phyloP scores from a whole-genome alignment of 345 rosid genomes.

The Salix koriyanagi region DNA sequence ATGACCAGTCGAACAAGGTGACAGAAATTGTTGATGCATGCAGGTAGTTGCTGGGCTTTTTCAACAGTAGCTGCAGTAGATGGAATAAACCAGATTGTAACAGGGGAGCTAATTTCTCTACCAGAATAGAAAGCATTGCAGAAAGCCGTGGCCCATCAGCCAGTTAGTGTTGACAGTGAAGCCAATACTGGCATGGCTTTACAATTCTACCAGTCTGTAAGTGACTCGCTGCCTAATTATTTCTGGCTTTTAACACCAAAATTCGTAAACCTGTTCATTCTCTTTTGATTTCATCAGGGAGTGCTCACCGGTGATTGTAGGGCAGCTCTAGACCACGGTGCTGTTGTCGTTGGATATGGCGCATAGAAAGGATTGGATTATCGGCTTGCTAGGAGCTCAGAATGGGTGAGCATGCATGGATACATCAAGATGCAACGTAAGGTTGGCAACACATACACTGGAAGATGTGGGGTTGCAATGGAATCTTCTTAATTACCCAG shows the following conservation, averaged over 20 bases:
- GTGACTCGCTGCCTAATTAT: background rate
- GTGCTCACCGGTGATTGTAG: constrained; percentile 28
- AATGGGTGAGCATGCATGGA: constrained; percentile 20
- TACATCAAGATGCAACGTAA: constrained; percentile 24
- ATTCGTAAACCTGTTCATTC: background rate
- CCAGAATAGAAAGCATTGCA: constrained; percentile 9
- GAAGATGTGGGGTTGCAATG: constrained; percentile 30
- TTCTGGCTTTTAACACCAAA: background rate
- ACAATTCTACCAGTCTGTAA: constrained; percentile 19
- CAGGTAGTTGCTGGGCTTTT: constrained; percentile 23
- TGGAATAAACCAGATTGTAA: background rate
- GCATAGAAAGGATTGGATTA: constrained; percentile 16
- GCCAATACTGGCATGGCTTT: constrained; percentile 19
- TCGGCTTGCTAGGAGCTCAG: constrained; percentile 25
- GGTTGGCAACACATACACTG: constrained; percentile 2
- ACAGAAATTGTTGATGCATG: background rate
- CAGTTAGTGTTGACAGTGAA: constrained; percentile 27
- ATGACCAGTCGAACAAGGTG: background rate
- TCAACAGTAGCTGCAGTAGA: constrained; percentile 23
- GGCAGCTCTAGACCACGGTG: constrained; percentile 24
- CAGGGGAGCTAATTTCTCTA: no score
- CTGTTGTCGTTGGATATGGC: constrained; percentile 21
- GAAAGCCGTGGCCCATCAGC: constrained; percentile 26
- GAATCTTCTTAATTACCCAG: constrained; percentile 22
- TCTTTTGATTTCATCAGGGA: constrained; percentile 6